Evolutionary conservation across 305 asterid genomes (phyloP), one percentile per base, ranked within the genome.

Genomic region (Fraxinus velutina): DNA sequence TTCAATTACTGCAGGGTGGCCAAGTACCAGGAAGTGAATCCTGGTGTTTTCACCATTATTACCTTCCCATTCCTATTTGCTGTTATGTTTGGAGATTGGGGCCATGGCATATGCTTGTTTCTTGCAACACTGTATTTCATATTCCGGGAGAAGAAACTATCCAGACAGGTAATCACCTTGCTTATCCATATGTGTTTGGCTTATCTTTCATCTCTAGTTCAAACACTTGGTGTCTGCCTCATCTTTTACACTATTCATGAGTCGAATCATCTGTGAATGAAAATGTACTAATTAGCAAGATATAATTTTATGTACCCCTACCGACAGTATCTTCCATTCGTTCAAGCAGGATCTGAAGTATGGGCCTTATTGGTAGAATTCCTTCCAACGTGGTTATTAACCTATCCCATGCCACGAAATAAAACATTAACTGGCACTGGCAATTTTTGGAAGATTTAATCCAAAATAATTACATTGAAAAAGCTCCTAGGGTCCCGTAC

Each of bases 11-110:
- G 68, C 79, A 89, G 90, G 80, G 87, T 89, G 81, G 90, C 88
- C 82, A 87, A 87, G 85, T 90, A 86, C 85, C 87, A 86, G 79
- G 93, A 90, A 85, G 93, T 83, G 66, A 88, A 88, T 81, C 91
- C 91, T 29, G 89, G 87, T 55, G 91, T 86, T 82, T 88, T 70
- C 84, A 88, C 89, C 72, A 83, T 88, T 73, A 87, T 88, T 47
- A 86, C 91, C 75, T 88, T 88, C 80, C 91, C 91, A 15, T 88
- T 88, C 85, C 88, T 88, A 75, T 88, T 88, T 68, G 91, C 91
- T 10, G 89, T 88, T 72, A 88, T 88, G 91, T 88, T 88, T 77
- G 91, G 89, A 79, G 89, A 88, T 80, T 88, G 89, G 91, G 91
- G 91, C 62, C 91, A 88, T 78, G 89, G 91, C 19, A 86, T 88